Evolutionary conservation across 2,329 filamentous ascomycete species (phyloP).

Genomic region (Tetracladium maxilliforme): DNA sequence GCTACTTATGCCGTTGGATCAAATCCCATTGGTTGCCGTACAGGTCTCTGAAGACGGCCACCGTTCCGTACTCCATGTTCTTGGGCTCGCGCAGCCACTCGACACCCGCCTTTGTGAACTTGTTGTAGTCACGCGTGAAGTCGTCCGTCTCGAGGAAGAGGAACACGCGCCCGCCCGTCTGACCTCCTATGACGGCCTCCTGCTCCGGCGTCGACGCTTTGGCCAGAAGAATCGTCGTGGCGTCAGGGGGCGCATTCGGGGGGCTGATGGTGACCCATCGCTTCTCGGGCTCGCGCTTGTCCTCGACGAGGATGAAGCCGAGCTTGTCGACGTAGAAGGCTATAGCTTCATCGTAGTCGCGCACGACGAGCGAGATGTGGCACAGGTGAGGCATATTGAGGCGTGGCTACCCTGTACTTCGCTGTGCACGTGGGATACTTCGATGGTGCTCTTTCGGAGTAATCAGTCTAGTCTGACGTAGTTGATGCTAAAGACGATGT

Average conservation of each 20-base stretch:
- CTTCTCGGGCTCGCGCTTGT: constrained; percentile 1
- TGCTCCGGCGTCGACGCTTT: constrained; percentile 1
- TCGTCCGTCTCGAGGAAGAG: constrained; percentile 3
- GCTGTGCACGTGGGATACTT: no score
- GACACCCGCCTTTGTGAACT: constrained; percentile 1
- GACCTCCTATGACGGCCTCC: constrained; percentile 1
- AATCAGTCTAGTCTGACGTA: no score
- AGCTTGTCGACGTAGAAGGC: constrained; percentile 1
- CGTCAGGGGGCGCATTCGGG: no score
- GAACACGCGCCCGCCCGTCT: constrained; percentile 3
- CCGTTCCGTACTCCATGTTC: constrained; percentile 1
- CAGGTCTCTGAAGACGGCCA: constrained; percentile 1
- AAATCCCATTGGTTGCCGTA: constrained; percentile 2
- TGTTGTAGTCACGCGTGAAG: constrained; percentile 1
- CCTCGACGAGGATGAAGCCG: constrained; percentile 1
- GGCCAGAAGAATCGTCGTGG: constrained; percentile 1
- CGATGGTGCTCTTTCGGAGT: no score
- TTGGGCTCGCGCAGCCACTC: constrained; percentile 1
- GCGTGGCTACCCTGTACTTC: no score
- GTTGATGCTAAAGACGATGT: no score
- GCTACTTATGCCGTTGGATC: constrained; percentile 1
- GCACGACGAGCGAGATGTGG: constrained; percentile 1
- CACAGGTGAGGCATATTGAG: constrained; percentile 1
- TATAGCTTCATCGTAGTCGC: constrained; percentile 2
- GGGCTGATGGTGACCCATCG: constrained; percentile 1